phyloP scores from a whole-genome alignment of 1,284 basidiomycete genomes.

The Ustilago sp. region DNA sequence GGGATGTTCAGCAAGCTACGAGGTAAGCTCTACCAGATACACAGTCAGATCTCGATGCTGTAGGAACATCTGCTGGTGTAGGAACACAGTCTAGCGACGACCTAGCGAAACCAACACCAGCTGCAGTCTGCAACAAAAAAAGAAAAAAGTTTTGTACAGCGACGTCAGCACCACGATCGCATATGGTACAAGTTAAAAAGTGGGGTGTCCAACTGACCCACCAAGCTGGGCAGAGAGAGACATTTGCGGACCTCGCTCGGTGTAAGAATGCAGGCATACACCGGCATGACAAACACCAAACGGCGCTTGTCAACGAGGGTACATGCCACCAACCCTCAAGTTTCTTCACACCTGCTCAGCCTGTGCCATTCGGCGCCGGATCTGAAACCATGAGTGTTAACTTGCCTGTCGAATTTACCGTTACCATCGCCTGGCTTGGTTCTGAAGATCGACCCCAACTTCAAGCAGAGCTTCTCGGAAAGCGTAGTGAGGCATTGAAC shows the following conservation, averaged over 20 bases:
- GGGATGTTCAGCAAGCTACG: not conserved
- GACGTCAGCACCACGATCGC: not conserved
- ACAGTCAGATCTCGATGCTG: not conserved
- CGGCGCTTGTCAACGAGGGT: conserved; percentile 24
- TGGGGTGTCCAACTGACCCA: not conserved
- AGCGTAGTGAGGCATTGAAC: not conserved
- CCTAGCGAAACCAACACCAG: not conserved
- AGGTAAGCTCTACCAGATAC: not conserved
- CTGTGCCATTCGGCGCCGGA: not conserved
- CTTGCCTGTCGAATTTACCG: not conserved
- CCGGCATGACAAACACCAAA: not conserved
- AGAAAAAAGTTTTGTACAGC: conserved; percentile 6
- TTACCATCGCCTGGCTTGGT: not conserved
- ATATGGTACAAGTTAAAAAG: not conserved
- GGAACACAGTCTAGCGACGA: not conserved
- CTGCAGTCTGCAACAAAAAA: not conserved
- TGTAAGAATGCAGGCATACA: not conserved
- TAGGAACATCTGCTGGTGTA: conserved; percentile 11
- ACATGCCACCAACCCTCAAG: conserved; percentile 10
- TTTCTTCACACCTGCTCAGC: not conserved
- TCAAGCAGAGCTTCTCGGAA: not conserved
- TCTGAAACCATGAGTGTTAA: not conserved
- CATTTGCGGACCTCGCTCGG: conserved; percentile 5
- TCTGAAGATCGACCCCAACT: not conserved
- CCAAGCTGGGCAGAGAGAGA: not conserved